Evolutionary conservation across 495 filamentous ascomycete genomes (phyloP).

Genomic region (Penicillium waksmanii): DNA sequence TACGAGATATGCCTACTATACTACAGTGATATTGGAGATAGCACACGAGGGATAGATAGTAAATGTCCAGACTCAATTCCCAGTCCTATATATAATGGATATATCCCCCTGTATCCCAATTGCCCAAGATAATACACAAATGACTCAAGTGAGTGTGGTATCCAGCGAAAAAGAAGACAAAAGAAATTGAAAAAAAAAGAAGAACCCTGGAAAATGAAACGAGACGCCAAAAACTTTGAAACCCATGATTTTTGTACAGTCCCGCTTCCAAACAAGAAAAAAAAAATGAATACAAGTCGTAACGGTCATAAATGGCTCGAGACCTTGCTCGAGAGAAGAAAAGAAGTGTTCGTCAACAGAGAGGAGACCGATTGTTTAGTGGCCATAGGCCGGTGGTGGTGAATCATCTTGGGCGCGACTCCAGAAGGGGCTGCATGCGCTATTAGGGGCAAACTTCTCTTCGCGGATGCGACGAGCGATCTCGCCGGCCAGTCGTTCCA

Average conservation of each 20-base stretch:
- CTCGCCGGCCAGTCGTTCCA: conserved; percentile 89
- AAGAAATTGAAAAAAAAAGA: conserved; percentile 13
- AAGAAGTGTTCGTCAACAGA: conserved; percentile 18
- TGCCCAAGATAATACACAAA: conserved; percentile 23
- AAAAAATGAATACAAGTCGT: conserved; percentile 34
- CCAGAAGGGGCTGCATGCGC: conserved; percentile 45
- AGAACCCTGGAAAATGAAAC: conserved; percentile 6
- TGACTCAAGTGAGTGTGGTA: conserved; percentile 32
- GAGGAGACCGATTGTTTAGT: conserved; percentile 28
- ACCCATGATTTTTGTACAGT: conserved; percentile 32
- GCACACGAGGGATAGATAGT: neutral
- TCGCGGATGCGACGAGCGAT: conserved; percentile 85
- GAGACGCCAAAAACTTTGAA: conserved; percentile 23
- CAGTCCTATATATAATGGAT: neutral
- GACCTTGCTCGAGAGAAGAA: conserved; percentile 28
- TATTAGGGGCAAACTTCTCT: conserved; percentile 53
- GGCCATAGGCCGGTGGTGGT: conserved; percentile 52
- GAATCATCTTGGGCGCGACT: conserved; percentile 43
- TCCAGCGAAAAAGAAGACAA: conserved; percentile 24
- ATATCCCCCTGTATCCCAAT: conserved; percentile 8
- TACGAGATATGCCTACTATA: too few species aligned
- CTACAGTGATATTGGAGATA: too few species aligned
- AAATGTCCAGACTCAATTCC: neutral
- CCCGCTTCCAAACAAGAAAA: conserved; percentile 29
- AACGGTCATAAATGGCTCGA: conserved; percentile 38